Evolutionary conservation across 1,284 basidiomycete species (phyloP).

Genomic region (Austropuccinia psidii): DNA sequence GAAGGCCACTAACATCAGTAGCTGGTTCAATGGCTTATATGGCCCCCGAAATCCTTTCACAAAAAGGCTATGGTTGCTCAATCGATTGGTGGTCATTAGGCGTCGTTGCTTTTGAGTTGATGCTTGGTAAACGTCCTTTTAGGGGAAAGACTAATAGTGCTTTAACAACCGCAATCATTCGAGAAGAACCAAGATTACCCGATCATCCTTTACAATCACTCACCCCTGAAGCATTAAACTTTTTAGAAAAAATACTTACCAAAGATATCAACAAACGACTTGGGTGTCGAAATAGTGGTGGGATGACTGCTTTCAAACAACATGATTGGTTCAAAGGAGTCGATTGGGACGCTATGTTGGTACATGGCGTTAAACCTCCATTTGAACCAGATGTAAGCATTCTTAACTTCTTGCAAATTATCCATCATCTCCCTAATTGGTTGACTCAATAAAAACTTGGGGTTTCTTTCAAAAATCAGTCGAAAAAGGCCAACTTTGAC

Average conservation of each 20-base stretch:
- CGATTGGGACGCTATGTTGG: conserved; percentile 76
- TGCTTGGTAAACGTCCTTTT: conserved; percentile 86
- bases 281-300: conserved; percentile 69
- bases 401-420: conserved; percentile 9
- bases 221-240: conserved; percentile 17
- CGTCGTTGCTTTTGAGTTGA: conserved; percentile 80
- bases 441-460: conserved; percentile 38
- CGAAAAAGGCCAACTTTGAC: conserved; percentile 96
- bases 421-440: conserved; percentile 23
- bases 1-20: conserved; percentile 75
- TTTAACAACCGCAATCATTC: conserved; percentile 76
- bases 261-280: conserved; percentile 72
- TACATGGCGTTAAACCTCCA: conserved; percentile 70
- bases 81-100: conserved; percentile 98
- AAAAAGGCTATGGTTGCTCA: conserved; percentile 63
- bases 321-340: conserved; percentile 58
- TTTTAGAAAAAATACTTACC: conserved; percentile 61
- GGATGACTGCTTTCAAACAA: conserved; percentile 46
- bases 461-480: conserved; percentile 52
- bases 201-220: conserved; percentile 18
- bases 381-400: conserved; percentile 80
- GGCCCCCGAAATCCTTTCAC: conserved; percentile 51
- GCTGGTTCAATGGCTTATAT: conserved; percentile 98
- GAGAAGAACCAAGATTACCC: conserved; percentile 30
- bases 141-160: conserved; percentile 82